Percentiles rank a stretch among this genome's conserved stretches.
phyloP scores from a whole-genome alignment of 169 alveolate species.

The Eimeria brunetti region DNA sequence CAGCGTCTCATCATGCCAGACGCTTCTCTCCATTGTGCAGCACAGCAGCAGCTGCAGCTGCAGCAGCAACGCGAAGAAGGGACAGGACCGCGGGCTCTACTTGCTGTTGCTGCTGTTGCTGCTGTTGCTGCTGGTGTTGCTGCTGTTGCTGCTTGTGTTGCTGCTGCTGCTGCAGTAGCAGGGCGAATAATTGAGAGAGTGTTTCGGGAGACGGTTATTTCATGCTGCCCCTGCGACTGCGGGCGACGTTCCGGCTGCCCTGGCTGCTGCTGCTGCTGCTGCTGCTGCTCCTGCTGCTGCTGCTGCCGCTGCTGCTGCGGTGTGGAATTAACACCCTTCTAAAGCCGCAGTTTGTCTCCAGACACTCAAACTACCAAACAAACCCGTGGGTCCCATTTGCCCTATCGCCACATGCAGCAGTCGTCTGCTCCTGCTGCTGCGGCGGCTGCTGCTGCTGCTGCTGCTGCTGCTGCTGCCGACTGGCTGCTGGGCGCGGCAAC shows the following conservation, averaged over 20 bases:
- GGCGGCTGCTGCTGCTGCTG: constrained; percentile 44
- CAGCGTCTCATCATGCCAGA: constrained; percentile 18
- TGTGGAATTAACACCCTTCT: background rate
- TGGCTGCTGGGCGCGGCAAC: background rate
- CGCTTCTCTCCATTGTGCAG: constrained; percentile 34
- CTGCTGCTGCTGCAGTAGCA: constrained; percentile 16
- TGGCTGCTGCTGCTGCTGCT: constrained; percentile 35
- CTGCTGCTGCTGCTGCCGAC: constrained; percentile 35
- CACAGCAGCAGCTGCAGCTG: constrained; percentile 7
- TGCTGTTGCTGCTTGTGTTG: constrained; percentile 19
- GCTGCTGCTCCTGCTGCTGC: background rate
- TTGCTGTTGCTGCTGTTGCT: constrained; percentile 19
- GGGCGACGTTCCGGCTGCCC: background rate
- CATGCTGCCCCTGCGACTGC: constrained; percentile 29
- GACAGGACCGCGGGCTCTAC: background rate
- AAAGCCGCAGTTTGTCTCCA: background rate
- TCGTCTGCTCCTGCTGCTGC: constrained; percentile 14
- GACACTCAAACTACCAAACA: background rate
- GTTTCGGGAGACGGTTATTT: constrained; percentile 15
- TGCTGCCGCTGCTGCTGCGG: constrained; percentile 22
- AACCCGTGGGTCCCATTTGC: background rate
- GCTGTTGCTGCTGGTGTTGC: constrained; percentile 27
- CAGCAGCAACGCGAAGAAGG: background rate
- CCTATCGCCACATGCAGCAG: constrained; percentile 16
- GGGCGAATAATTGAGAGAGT: background rate